Percentiles rank a stretch among this genome's conserved stretches.
Conservation (phyloP, 1,284 basidiomycete genomes). For the Schizophyllum commune region DNA sequence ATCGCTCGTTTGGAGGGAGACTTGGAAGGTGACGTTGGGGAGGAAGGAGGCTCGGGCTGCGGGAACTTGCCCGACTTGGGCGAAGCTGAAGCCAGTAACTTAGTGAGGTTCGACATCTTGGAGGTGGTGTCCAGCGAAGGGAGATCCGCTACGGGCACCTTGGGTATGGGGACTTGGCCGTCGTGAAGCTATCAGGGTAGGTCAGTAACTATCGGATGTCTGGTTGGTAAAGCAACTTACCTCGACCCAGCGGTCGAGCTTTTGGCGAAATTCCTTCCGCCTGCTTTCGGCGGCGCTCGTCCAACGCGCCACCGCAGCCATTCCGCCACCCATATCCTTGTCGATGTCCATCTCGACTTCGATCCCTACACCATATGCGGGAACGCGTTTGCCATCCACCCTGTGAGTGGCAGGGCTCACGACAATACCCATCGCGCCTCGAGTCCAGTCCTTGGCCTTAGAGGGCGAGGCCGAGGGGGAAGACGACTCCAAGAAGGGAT, state of each 20-base stretch:
- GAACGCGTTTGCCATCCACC: conserved; percentile 53
- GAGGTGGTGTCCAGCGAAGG: conserved; percentile 42
- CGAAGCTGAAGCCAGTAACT: conserved; percentile 60
- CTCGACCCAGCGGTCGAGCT: conserved; percentile 57
- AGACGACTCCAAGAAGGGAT: conserved; percentile 55
- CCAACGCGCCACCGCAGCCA: conserved; percentile 81
- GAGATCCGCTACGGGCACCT: conserved; percentile 56
- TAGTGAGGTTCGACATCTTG: conserved; percentile 63
- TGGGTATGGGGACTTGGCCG: conserved; percentile 36
- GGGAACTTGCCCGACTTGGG: conserved; percentile 43
- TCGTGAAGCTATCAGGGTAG: conserved; percentile 38
- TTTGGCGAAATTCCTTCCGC: conserved; percentile 46
- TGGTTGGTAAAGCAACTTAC: conserved; percentile 27
- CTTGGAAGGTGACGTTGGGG: conserved; percentile 31
- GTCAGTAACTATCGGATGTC: background rate
- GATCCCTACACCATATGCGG: conserved; percentile 76
- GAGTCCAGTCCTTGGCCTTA: conserved; percentile 57
- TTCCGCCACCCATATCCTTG: conserved; percentile 67
- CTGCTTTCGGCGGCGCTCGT: conserved; percentile 59
- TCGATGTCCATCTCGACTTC: conserved; percentile 79
- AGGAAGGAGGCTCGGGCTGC: conserved; percentile 37
- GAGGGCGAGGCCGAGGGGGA: conserved; percentile 18
- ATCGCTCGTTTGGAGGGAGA: conserved; percentile 34
- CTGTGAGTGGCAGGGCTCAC: conserved; percentile 66
- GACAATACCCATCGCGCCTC: conserved; percentile 71